phyloP scores from a whole-genome alignment of 192 early-diverging fungal genomes.

The Coemansia sp. region DNA sequence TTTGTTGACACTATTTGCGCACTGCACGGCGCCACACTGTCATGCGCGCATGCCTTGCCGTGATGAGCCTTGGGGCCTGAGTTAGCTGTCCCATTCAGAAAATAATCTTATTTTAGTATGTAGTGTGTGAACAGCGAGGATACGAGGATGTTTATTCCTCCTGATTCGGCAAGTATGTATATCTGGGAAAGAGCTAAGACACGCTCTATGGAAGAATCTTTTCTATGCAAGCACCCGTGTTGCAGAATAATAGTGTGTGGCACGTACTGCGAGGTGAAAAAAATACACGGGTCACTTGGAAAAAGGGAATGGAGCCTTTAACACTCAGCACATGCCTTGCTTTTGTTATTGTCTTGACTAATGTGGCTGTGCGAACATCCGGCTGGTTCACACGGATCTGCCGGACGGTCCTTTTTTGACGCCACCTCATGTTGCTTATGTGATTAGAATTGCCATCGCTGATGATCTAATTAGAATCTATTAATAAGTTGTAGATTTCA shows the following conservation, averaged over 20 bases:
- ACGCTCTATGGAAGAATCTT: background rate
- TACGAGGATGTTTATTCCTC: too few species aligned
- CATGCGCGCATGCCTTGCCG: background rate
- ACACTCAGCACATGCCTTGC: background rate
- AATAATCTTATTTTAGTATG: background rate
- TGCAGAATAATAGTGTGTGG: background rate
- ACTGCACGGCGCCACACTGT: background rate
- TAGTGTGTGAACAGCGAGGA: background rate
- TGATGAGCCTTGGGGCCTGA: background rate
- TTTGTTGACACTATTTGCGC: background rate
- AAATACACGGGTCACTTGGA: background rate
- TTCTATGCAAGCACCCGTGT: background rate
- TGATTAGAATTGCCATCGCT: background rate
- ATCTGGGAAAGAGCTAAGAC: background rate
- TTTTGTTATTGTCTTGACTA: background rate
- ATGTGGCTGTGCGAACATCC: background rate
- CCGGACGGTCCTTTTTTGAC: background rate
- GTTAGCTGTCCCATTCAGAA: background rate
- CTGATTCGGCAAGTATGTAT: too few species aligned
- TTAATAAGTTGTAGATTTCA: background rate
- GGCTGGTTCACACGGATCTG: constrained; percentile 1
- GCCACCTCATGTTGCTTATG: background rate
- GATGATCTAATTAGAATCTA: background rate
- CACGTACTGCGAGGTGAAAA: background rate
- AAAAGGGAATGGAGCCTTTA: background rate